Conservation (phyloP, 352 stramenopile species). For the Peronosclerospora sorghi region DNA sequence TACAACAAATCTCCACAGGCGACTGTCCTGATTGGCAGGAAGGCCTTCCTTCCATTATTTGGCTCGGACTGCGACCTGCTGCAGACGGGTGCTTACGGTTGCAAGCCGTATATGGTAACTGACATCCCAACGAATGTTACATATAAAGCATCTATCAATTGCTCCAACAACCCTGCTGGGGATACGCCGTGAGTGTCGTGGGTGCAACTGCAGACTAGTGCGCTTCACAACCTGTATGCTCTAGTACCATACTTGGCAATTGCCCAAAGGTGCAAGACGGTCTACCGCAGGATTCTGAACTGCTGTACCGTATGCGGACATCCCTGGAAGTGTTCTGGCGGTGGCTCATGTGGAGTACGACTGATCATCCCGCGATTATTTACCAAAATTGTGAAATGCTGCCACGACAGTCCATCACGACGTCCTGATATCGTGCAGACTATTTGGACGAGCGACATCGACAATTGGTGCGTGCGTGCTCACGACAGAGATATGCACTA, state of each 20-base stretch:
- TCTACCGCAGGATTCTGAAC: conserved; percentile 14
- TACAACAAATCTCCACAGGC: conserved; percentile 17
- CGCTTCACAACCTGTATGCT: conserved; percentile 16
- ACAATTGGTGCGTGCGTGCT: no score
- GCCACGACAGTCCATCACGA: no score
- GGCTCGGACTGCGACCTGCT: conserved; percentile 34
- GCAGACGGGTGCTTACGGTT: conserved; percentile 33
- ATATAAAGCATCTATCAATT: conserved; percentile 12
- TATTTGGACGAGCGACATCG: no score
- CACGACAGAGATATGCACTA: no score
- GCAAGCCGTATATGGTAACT: conserved; percentile 21
- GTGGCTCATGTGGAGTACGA: no score
- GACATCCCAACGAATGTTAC: conserved; percentile 16
- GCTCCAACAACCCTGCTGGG: conserved; percentile 18
- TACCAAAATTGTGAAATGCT: no score
- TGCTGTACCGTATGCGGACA: no score
- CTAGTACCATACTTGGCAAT: conserved; percentile 22
- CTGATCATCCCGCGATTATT: no score
- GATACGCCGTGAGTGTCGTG: conserved; percentile 22
- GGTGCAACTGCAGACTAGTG: conserved; percentile 11
- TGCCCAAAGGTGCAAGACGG: conserved; percentile 23
- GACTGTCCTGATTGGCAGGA: conserved; percentile 27
- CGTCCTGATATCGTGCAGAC: no score
- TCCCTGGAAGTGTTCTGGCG: no score
- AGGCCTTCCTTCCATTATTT: conserved; percentile 22